Conservation (phyloP, 257 asterid genomes). For the Primulina eburnea region DNA sequence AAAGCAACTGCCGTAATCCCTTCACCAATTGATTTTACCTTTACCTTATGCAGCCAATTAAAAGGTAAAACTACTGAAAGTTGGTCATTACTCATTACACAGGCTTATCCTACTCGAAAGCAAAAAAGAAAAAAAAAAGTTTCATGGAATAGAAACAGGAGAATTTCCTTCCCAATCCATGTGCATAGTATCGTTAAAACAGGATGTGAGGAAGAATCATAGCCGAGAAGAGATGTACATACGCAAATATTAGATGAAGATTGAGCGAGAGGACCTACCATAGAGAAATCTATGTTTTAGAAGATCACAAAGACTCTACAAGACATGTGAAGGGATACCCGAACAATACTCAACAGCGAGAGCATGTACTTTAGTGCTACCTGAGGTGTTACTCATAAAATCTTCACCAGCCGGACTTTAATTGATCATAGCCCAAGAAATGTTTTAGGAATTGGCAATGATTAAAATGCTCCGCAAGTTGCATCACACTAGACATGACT, state of each 20-base stretch:
- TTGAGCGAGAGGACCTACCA: background rate
- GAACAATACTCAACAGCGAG: too few species aligned
- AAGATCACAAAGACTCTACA: too few species aligned
- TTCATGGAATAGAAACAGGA: too few species aligned
- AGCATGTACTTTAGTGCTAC: too few species aligned
- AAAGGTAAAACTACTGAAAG: background rate
- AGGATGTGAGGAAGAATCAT: background rate
- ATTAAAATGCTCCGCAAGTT: too few species aligned
- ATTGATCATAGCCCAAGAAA: too few species aligned
- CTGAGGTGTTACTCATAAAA: too few species aligned
- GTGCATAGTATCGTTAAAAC: background rate
- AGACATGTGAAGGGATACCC: too few species aligned
- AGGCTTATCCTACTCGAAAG: background rate
- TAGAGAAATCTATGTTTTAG: background rate
- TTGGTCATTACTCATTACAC: background rate
- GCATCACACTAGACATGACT: too few species aligned
- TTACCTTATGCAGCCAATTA: background rate
- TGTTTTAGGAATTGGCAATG: too few species aligned
- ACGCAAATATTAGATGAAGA: background rate
- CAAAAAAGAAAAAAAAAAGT: background rate
- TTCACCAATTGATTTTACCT: background rate
- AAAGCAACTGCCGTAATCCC: background rate
- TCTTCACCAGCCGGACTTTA: too few species aligned
- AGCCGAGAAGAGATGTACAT: background rate
- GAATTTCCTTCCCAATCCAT: too few species aligned